Evolutionary conservation across 202 grass and related monocot genomes (phyloP), one percentile per base, ranked within the genome.

Genomic region (Panicum virgatum): DNA sequence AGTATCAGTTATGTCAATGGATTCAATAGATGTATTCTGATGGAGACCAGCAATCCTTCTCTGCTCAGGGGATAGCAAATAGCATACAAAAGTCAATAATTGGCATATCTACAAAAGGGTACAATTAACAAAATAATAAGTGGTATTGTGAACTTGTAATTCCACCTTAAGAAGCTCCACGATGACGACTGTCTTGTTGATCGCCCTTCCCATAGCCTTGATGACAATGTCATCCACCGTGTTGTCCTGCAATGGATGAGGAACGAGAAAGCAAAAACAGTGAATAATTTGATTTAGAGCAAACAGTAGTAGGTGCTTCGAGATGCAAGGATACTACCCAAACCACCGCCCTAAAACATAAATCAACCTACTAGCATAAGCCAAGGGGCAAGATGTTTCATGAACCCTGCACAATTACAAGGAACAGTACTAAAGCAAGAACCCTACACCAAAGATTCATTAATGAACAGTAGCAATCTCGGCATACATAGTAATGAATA

Each of bases 131-230:
- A n/a, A 44, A 3, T 72, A 52, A 50, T 9, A 34, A 36, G 16
- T 43, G 53, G 19, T 43, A 48, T 6, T 47, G 27, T 53, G 6
- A 66, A 45, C 10, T n/a, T n/a, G 20, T 5, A 27, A 44, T 12
- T 51, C 62, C 82, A 87, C 96, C 96, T 98, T 98, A n/a, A 98
- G 90, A 82, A 98, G 85, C 80, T 95, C 96, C 53, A 83, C 90
- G 20, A 98, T 93, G 82, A 82, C 76, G 16, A 98, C 80, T 10
- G 89, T 88, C 80, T 98, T 98, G 79, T 91, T 98, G 62, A 98
- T 98, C 0, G 92, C 96, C 82, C 87, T 93, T 52, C 96, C 96
- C 96, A 98, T 98, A 54, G 96, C 96, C 77, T 98, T 98, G 45
- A 98, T 88, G 23, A 93, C 72, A 57, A 98, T 88, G 77, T 95